Conservation (phyloP, 768 basidiomycete species). For the Tricholomella constricta region DNA sequence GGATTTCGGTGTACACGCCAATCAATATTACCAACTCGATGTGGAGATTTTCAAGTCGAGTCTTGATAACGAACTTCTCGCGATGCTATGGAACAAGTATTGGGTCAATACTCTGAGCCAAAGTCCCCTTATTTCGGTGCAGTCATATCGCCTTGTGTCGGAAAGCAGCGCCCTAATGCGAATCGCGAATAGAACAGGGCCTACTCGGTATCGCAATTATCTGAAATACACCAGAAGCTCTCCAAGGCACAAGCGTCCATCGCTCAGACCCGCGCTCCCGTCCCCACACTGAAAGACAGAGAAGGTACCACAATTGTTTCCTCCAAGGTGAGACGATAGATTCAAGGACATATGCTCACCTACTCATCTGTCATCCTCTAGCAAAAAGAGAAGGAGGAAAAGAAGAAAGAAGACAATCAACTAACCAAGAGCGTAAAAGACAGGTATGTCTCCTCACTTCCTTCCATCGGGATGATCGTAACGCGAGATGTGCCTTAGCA, state of each 20-base stretch:
- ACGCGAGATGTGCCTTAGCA: conserved; percentile 44
- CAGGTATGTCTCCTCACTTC: conserved; percentile 50
- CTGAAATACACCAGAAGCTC: conserved; percentile 90
- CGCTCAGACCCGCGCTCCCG: conserved; percentile 55
- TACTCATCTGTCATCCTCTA: conserved; percentile 7
- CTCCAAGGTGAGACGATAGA: conserved; percentile 44
- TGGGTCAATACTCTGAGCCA: conserved; percentile 98
- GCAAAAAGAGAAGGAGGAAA: conserved; percentile 62
- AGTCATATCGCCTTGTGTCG: not conserved
- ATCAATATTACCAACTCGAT: conserved; percentile 92
- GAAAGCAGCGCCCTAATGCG: not conserved
- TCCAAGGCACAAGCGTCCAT: conserved; percentile 66
- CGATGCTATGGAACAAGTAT: conserved; percentile 97
- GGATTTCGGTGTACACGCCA: conserved; percentile 98
- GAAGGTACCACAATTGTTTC: conserved; percentile 26
- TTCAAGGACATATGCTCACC: not conserved
- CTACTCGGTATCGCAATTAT: conserved; percentile 89
- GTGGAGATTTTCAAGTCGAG: conserved; percentile 94
- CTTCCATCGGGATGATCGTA: not conserved
- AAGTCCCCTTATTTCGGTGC: conserved; percentile 88
- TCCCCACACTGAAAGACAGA: conserved; percentile 57
- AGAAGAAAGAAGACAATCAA: conserved; percentile 88
- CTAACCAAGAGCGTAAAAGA: conserved; percentile 90
- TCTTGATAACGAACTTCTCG: conserved; percentile 84
- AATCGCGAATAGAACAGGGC: conserved; percentile 74